Base-by-base conservation (phyloP, 2,329 filamentous ascomycete genomes). In the Fusarium proliferatum region DNA sequence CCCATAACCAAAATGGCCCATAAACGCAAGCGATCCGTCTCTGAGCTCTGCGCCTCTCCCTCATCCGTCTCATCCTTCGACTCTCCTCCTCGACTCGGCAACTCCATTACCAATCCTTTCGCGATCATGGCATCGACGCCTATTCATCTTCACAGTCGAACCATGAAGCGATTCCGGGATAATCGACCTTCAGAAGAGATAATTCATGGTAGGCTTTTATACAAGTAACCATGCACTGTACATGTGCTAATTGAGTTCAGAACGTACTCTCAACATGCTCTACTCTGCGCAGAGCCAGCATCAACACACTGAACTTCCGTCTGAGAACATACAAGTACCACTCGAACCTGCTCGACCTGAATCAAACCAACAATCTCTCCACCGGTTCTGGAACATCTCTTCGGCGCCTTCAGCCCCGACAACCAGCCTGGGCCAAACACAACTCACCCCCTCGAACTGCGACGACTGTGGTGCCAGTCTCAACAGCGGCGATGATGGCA, bases 11-110 rank as follows among this genome's bases (percentile, higher is more conserved):
- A 26, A 75, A 74, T 71, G 87, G 79, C 86, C 33, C 82, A 90
- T 78, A 92, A 92, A 80, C 89, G 90, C 81, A 92, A 92, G 84
- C 87, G 89, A 48, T 91, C 89, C 75, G 85, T 87, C 62, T 88
- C 88, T 28, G 88, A 90, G 78, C 82, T 90, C 66, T 87, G 85
- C 55, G 82, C 84, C 41, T 84, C 84, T 41, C 85, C 84, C 57
- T 81, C 82, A 11, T 80, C 87, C 15, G 83, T 85, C 48, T 84
- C 82, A 67, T 83, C 84, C 48, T 82, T 85, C 69, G 82, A 83
- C 63, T 80, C 53, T 80, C 84, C 28, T 71, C 81, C 82, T 36
- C 67, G 75, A 10, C 73, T 79, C 9, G 74, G 70, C 71, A 77
- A 80, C 48, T 72, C 80, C 23, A 76, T 75, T 70, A 78, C 78